Base-by-base conservation (phyloP, 2,329 filamentous ascomycete genomes). In the Aspergillus brunneoviolaceus region DNA sequence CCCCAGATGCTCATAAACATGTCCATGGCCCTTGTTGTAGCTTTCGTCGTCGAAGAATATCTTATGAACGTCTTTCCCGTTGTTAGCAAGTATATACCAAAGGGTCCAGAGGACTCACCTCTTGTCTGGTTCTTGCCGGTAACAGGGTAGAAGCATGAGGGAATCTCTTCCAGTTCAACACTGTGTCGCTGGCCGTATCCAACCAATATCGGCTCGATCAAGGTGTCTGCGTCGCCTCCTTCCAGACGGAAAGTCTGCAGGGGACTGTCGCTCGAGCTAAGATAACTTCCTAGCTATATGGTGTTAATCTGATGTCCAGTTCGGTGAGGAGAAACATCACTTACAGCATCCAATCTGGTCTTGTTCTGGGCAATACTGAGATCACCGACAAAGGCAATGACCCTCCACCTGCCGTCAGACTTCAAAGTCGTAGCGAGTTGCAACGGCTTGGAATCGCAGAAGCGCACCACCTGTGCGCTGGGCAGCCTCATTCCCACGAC, bases 141-240 rank as follows among this genome's bases (percentile, higher is more conserved):
- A 0, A 79, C 68, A 0, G 86, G 86, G 61, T 79, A 84, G 68
- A 88, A 89, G 55, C 79, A 80, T 1, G 75, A 69, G 0, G 84
- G 86, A 6, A 88, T 84, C 51, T 82, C 73, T 5, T 81, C 77
- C 48, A 84, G 78, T 54, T 86, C 79, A 0, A 84, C 74, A 7
- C 76, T 70, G 2, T 75, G 67, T 7, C 85, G 80, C 21, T 79
- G 74, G 3, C 81, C 82, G 4, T 76, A 74, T 0, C 86, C 74
- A 0, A 88, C 78, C 1, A 88, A 75, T 2, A 88, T 76, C 0
- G 79, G 74, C 63, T 88, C 85, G 58, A 89, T 84, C 23, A 87
- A 70, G 57, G 79, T 81, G 65, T 88, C 85, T 4, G 79, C 70
- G 59, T 86, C 79, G 4, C 67, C 65, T 0, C 59, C 67, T 0